These are phyloP conservation scores for Debaryomyces tyrocola DNA, from an alignment of 805 yeast genomes.

Conservation along the genomic window DNA sequence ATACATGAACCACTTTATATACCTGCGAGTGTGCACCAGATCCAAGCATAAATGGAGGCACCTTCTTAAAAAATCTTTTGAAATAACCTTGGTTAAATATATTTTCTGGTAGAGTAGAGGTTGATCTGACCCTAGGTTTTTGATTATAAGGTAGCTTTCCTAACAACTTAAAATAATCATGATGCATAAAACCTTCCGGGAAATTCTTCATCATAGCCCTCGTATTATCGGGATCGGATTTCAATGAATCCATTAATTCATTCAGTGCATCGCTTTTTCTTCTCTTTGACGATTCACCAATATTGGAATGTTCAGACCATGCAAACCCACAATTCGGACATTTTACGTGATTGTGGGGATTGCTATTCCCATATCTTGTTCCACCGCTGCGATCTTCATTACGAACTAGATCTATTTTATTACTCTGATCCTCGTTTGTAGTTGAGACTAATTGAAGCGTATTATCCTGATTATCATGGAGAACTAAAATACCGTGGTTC, in stretches of 20 bases:
- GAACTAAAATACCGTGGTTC: conserved; percentile 30
- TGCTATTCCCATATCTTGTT: background rate
- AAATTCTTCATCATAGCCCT: conserved; percentile 1
- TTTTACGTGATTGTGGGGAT: conserved; percentile 1
- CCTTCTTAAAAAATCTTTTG: conserved; percentile 62
- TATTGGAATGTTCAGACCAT: conserved; percentile 17
- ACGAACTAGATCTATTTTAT: background rate
- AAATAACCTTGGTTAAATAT: conserved; percentile 85
- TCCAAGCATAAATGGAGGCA: conserved; percentile 58
- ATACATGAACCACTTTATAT: conserved; percentile 76
- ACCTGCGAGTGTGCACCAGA: conserved; percentile 86
- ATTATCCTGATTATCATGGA: conserved; percentile 32
- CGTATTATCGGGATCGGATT: background rate
- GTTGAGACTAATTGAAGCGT: conserved; percentile 26
- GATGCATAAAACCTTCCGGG: conserved; percentile 28
- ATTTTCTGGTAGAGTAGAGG: conserved; percentile 42
- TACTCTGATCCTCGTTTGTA: background rate
- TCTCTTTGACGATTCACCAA: background rate
- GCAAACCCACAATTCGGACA: conserved; percentile 35
- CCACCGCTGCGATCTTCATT: background rate
- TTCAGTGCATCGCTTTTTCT: background rate
- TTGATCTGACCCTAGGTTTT: background rate
- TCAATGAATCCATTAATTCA: background rate
- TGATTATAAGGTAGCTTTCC: conserved; percentile 21
- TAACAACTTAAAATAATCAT: conserved; percentile 36